Evolutionary conservation across 2,329 filamentous ascomycete species (phyloP).

Genomic region (Pyrenochaeta sp.): DNA sequence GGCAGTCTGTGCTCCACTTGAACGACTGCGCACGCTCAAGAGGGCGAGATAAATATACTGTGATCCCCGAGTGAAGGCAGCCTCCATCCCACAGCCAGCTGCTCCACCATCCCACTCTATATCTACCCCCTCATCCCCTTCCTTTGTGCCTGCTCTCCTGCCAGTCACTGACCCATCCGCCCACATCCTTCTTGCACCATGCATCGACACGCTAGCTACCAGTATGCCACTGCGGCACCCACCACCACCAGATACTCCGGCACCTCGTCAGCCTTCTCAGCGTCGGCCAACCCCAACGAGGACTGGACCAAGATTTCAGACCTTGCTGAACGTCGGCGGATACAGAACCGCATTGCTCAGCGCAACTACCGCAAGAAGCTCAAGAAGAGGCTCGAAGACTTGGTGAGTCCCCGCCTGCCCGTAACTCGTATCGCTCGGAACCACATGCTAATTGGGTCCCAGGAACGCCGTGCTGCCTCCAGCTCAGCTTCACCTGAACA

Average conservation of each 20-base stretch:
- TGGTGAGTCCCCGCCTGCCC: slow-evolving; percentile 48
- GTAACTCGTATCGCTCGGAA: slow-evolving; percentile 16
- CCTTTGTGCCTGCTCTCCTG: slow-evolving; percentile 36
- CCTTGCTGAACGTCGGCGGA: slow-evolving; percentile 88
- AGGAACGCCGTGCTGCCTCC: slow-evolving; percentile 75
- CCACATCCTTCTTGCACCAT: slow-evolving; percentile 40
- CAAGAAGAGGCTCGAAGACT: slow-evolving; percentile 85
- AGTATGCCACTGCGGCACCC: slow-evolving; percentile 50
- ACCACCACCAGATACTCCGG: slow-evolving; percentile 69
- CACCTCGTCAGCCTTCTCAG: slow-evolving; percentile 93
- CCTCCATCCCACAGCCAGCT: slow-evolving; percentile 29
- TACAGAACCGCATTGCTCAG: slow-evolving; percentile 97
- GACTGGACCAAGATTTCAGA: slow-evolving; percentile 99
- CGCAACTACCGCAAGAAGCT: slow-evolving; percentile 97
- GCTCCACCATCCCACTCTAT: slow-evolving; percentile 24
- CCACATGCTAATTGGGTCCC: slow-evolving; percentile 22
- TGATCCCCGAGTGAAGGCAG: slow-evolving; percentile 31
- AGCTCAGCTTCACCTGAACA: slow-evolving; percentile 67
- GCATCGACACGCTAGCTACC: slow-evolving; percentile 55
- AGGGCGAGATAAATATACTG: slow-evolving; percentile 42
- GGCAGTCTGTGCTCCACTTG: slow-evolving; percentile 36
- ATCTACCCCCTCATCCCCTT: slow-evolving; percentile 18
- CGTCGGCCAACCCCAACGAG: slow-evolving; percentile 92
- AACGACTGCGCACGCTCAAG: slow-evolving; percentile 33
- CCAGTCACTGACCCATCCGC: slow-evolving; percentile 16